Conservation (phyloP, 495 filamentous ascomycete genomes). For the Immersiella caudata region DNA sequence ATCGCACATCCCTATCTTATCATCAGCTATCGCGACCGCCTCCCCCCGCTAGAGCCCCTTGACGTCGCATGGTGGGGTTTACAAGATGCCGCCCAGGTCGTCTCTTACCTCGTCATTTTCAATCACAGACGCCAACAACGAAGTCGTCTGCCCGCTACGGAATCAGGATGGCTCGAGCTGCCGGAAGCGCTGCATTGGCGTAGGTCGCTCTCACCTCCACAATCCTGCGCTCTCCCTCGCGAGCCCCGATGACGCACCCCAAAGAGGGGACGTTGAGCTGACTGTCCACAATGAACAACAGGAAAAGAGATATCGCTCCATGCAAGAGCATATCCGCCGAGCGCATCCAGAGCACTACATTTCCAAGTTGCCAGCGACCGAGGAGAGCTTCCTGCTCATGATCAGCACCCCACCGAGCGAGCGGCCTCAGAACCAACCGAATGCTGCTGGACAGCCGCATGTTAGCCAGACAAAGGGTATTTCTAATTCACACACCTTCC, state of each 20-base stretch:
- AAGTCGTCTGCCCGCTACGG: conserved; percentile 93
- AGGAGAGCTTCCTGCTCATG: conserved; percentile 97
- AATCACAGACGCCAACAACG: conserved; percentile 87
- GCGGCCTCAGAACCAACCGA: conserved; percentile 56
- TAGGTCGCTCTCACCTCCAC: conserved; percentile 59
- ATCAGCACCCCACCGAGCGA: conserved; percentile 86
- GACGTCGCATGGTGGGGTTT: conserved; percentile 56
- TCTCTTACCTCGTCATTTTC: conserved; percentile 89
- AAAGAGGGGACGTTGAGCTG: neutral
- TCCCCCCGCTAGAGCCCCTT: conserved; percentile 28
- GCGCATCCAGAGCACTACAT: conserved; percentile 98
- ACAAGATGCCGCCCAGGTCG: conserved; percentile 80
- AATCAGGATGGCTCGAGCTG: conserved; percentile 97
- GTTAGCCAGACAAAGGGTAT: conserved; percentile 40
- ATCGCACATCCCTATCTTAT: conserved; percentile 37
- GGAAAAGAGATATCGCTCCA: conserved; percentile 98
- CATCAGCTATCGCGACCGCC: conserved; percentile 42
- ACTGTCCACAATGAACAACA: conserved; percentile 40
- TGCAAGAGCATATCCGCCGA: conserved; percentile 98
- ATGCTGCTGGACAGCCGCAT: conserved; percentile 29
- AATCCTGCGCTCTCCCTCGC: conserved; percentile 26
- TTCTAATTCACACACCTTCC: conserved; percentile 46
- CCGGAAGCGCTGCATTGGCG: conserved; percentile 95
- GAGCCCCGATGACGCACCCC: conserved; percentile 1
- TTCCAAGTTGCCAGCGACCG: conserved; percentile 96